Conservation (phyloP, 768 basidiomycete genomes). For the Boletus huronensis region DNA sequence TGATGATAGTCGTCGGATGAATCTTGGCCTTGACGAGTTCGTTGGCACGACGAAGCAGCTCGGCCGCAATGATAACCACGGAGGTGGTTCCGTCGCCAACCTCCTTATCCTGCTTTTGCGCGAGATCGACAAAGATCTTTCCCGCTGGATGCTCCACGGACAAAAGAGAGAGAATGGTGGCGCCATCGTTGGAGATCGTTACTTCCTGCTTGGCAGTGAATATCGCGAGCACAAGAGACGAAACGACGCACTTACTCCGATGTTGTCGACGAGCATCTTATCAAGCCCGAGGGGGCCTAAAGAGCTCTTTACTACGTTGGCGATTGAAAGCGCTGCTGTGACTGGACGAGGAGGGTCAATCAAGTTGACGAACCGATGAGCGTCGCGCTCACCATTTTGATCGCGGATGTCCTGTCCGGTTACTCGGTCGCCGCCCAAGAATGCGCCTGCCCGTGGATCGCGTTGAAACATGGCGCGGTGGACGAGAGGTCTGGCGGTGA, state of each 20-base stretch:
- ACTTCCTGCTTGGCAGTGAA: slow-evolving; percentile 67
- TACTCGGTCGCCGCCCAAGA: slow-evolving; percentile 90
- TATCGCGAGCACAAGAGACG: neutral
- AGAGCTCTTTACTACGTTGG: slow-evolving; percentile 96
- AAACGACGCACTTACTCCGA: slow-evolving; percentile 61
- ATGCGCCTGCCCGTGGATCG: slow-evolving; percentile 87
- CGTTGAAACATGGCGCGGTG: slow-evolving; percentile 70
- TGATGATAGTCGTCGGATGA: slow-evolving; percentile 98
- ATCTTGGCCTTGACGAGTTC: slow-evolving; percentile 98
- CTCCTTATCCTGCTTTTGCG: slow-evolving; percentile 99
- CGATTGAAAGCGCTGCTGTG: slow-evolving; percentile 91
- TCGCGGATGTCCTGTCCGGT: slow-evolving; percentile 95
- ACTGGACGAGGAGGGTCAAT: slow-evolving; percentile 46
- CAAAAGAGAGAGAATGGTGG: slow-evolving; percentile 93
- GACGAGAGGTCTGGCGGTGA: neutral
- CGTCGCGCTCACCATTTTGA: slow-evolving; percentile 75
- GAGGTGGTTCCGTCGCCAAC: slow-evolving; percentile 99
- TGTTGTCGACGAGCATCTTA: slow-evolving; percentile 98
- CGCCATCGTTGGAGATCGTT: slow-evolving; percentile 99
- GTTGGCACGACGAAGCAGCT: slow-evolving; percentile 91
- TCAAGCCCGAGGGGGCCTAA: slow-evolving; percentile 93
- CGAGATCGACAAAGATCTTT: slow-evolving; percentile 95
- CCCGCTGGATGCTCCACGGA: slow-evolving; percentile 97
- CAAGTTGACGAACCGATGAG: neutral
- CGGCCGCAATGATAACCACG: slow-evolving; percentile 97